phyloP scores from a whole-genome alignment of 257 asterid genomes.

The Solanum pinnatisectum region DNA sequence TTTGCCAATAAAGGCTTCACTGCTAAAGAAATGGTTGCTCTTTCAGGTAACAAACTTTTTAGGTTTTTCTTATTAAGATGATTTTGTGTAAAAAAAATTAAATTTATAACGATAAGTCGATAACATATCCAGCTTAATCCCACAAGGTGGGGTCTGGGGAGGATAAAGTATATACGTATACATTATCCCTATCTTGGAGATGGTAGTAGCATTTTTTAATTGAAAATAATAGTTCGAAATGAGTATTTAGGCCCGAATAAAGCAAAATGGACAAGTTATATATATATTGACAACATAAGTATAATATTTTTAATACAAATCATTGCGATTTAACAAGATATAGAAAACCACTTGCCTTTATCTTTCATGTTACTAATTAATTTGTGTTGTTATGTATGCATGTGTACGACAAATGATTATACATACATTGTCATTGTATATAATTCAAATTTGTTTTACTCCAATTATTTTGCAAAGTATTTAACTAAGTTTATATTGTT shows the following conservation, averaged over 20 bases:
- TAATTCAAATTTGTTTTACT: too few relatives aligned
- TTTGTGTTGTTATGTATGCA: not conserved
- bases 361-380: not conserved
- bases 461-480: too few relatives aligned
- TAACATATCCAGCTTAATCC: too few relatives aligned
- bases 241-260: not conserved
- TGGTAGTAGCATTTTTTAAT: not conserved
- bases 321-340: not conserved
- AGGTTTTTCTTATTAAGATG: not conserved
- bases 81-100: not conserved
- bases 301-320: not conserved
- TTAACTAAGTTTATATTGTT: not conserved
- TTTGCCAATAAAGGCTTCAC: constrained; percentile 53
- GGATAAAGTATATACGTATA: too few relatives aligned
- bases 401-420: too few relatives aligned
- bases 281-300: not conserved
- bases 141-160: too few relatives aligned
- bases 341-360: not conserved
- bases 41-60: constrained; percentile 26
- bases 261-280: not conserved
- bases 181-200: not conserved
- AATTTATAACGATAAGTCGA: too few relatives aligned
- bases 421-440: not conserved
- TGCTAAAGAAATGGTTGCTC: constrained; percentile 49
- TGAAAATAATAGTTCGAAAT: not conserved